A percentile compares a stretch with the other conserved stretches of the same genome.
These are phyloP conservation scores for Eurotiales sp. DNA, from an alignment of 2,329 filamentous ascomycete species.

Conservation along the genomic window DNA sequence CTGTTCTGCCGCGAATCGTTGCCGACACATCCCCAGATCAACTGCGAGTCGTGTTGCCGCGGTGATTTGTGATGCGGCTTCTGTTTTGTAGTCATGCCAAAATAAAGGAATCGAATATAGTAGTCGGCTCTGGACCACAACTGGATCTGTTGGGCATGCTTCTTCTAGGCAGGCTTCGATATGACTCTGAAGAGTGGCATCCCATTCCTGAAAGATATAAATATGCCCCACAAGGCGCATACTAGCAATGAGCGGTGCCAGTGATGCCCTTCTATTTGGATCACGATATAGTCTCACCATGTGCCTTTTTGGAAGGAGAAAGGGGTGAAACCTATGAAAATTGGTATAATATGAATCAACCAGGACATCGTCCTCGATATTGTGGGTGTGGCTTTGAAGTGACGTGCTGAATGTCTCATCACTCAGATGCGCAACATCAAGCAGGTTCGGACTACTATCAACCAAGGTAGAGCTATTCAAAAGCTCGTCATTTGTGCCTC, in stretches of 20 bases:
- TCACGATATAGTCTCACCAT: constrained; percentile 14
- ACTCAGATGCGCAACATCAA: neutral
- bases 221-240: constrained; percentile 31
- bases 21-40: constrained; percentile 21
- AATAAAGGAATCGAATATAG: constrained; percentile 26
- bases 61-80: constrained; percentile 20
- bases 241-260: constrained; percentile 23
- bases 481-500: no score
- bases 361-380: constrained; percentile 17
- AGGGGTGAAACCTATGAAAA: constrained; percentile 30
- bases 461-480: no score
- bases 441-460: neutral
- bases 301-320: constrained; percentile 22
- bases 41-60: constrained; percentile 21
- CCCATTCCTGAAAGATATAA: constrained; percentile 19
- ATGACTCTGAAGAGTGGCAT: no score
- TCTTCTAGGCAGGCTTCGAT: constrained; percentile 16
- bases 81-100: constrained; percentile 22
- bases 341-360: constrained; percentile 29
- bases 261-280: constrained; percentile 4
- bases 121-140: constrained; percentile 24
- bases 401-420: neutral
- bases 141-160: constrained; percentile 16
- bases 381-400: neutral
- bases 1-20: constrained; percentile 41